Evolutionary conservation across 75 land plant genomes (phyloP), one percentile per base, ranked within the genome.

Genomic region (Isoetes taiwanensis): DNA sequence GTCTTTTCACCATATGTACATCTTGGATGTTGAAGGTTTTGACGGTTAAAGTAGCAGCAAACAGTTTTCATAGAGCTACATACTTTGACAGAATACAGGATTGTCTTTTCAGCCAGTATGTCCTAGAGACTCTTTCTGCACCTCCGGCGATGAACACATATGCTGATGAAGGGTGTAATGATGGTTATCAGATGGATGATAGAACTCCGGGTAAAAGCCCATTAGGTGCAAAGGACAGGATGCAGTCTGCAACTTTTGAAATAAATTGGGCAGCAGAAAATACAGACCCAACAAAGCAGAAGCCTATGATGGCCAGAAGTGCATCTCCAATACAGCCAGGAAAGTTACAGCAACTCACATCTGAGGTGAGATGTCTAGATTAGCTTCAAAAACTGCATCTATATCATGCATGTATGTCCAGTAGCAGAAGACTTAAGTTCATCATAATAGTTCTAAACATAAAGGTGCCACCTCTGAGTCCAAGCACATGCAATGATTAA

Each of bases 71-170:
- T 28, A 64, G 74, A 29, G 58, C 71, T 38, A 68, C 74, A 6
- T 71, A 71, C 41, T 71, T 71, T 59, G 74, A 71, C 32, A 64
- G 74, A 33, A 65, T 71, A 10, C 74, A 71, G 42, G 74, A 71
- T 34, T 71, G 69, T 33, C 26, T 71, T 12, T 71, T 71, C 58
- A 68, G 62, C 50, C 74, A 71, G 30, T 65, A 71, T 30, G 43
- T 71, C 28, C 43, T 71, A 20, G 74, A 71, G 42, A 59, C 61
- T 2, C 30, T 71, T 9, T 71, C 65, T 10, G 65, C 32, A 1
- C 65, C 74, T 21, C 74, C 70, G 6, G 33, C 74, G 24, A 57
- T 58, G 61, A 41, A n/a, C n/a, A n/a, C n/a, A n/a, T n/a, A n/a
- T n/a, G n/a, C n/a, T n/a, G n/a, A n/a, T n/a, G n/a, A n/a, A n/a